Evolutionary conservation across 1,284 basidiomycete species (phyloP).

Genomic region (Ceratobasidium papillatum): DNA sequence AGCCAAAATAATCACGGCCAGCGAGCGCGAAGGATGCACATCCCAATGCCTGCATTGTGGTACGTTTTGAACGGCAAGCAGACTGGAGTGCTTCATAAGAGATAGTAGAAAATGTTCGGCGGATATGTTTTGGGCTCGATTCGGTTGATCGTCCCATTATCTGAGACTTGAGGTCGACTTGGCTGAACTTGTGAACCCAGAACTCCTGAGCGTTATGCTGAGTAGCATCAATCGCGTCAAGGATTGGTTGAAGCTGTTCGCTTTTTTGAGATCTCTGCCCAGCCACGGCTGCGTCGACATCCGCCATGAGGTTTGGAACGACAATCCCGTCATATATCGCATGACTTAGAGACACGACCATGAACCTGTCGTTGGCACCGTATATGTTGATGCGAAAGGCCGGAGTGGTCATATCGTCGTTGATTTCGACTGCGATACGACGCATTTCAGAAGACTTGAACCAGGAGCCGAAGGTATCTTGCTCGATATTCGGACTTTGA

Average conservation of each 20-base stretch:
- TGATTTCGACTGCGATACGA: conserved; percentile 23
- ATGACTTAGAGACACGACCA: conserved; percentile 33
- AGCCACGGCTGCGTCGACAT: not conserved
- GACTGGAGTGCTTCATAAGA: conserved; percentile 14
- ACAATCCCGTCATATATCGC: conserved; percentile 34
- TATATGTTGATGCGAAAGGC: conserved; percentile 34
- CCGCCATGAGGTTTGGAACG: conserved; percentile 18
- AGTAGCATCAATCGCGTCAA: not conserved
- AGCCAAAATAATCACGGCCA: conserved; percentile 25
- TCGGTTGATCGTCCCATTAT: not conserved
- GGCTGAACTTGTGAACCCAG: conserved; percentile 13
- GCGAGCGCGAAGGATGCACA: conserved; percentile 55
- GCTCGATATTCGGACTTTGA: not conserved
- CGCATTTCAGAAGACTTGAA: not conserved
- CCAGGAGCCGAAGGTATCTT: conserved; percentile 1
- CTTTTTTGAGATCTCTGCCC: not conserved
- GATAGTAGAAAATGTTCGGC: conserved; percentile 3
- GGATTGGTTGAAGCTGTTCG: conserved; percentile 16
- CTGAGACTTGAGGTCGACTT: conserved; percentile 1
- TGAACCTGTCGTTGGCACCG: not conserved
- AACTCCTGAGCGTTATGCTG: conserved; percentile 8
- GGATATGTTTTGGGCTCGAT: not conserved
- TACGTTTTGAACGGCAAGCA: conserved; percentile 46
- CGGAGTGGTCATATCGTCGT: conserved; percentile 16
- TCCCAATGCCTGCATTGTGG: conserved; percentile 59